Conservation (phyloP, 2,329 filamentous ascomycete species). For the Colletotrichum neosansevieriae region DNA sequence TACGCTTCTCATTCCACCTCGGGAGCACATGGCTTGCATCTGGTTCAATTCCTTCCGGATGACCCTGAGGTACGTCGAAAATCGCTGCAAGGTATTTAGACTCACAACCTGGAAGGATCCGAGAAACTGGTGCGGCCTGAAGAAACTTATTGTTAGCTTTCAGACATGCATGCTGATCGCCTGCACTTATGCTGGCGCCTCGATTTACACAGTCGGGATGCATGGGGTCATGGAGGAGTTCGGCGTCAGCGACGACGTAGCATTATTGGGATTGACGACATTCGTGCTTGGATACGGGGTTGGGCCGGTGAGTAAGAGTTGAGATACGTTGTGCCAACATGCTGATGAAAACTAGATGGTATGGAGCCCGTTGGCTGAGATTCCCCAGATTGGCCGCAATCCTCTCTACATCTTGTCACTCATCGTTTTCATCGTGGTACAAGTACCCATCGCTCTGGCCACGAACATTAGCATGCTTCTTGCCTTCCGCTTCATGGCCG, state of each 20-base stretch:
- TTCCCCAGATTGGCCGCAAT: conserved; percentile 41
- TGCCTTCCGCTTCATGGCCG: conserved; percentile 41
- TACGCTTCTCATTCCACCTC: background rate
- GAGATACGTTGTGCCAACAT: background rate
- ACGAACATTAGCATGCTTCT: conserved; percentile 40
- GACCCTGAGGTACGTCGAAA: conserved; percentile 24
- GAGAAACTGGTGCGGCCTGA: conserved; percentile 77
- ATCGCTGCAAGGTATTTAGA: background rate
- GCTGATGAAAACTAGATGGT: conserved; percentile 16
- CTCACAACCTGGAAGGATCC: conserved; percentile 68
- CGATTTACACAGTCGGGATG: conserved; percentile 83
- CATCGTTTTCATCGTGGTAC: conserved; percentile 36
- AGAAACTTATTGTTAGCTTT: conserved; percentile 76
- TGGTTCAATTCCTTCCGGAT: conserved; percentile 36
- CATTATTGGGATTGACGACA: conserved; percentile 77
- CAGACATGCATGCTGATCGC: conserved; percentile 55
- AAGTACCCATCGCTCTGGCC: conserved; percentile 38
- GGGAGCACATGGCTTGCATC: conserved; percentile 8
- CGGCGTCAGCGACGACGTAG: conserved; percentile 76
- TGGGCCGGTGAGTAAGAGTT: conserved; percentile 54
- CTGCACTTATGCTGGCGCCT: conserved; percentile 45
- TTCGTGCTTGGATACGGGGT: conserved; percentile 87
- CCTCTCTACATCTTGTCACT: conserved; percentile 40
- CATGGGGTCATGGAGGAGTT: conserved; percentile 73
- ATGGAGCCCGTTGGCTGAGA: conserved; percentile 41